Conservation (phyloP, 495 filamentous ascomycete genomes). For the Neurospora pannonica region DNA sequence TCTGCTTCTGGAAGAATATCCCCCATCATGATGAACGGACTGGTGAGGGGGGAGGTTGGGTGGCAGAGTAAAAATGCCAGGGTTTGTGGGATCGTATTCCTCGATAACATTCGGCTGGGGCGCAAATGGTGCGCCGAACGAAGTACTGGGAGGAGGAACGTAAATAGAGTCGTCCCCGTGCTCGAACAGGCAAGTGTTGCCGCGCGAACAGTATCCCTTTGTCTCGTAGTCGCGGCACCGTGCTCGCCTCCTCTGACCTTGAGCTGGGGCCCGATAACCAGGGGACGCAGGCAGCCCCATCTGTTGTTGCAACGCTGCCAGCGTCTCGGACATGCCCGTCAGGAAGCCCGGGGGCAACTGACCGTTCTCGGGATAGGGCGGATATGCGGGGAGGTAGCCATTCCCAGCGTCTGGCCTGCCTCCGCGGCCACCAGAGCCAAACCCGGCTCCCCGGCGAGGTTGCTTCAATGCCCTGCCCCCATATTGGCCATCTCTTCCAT, state of each 20-base stretch:
- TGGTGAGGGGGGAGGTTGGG: slow-evolving; percentile 1
- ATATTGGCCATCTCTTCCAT: slow-evolving; percentile 17
- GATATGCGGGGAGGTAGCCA: neutral
- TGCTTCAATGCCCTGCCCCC: slow-evolving; percentile 58
- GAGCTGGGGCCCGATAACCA: slow-evolving; percentile 38
- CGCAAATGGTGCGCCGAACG: neutral
- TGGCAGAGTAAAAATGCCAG: slow-evolving; percentile 3
- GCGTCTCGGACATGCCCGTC: neutral
- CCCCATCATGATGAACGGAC: neutral
- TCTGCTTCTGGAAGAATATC: slow-evolving; percentile 3
- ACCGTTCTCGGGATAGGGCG: neutral
- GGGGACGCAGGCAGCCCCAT: slow-evolving; percentile 19
- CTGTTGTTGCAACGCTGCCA: slow-evolving; percentile 1
- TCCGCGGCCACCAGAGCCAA: slow-evolving; percentile 43
- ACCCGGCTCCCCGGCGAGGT: slow-evolving; percentile 52
- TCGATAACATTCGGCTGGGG: slow-evolving; percentile 25
- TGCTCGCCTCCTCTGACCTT: slow-evolving; percentile 29
- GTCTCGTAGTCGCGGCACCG: slow-evolving; percentile 82
- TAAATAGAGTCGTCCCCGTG: slow-evolving; percentile 45
- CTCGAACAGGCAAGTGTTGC: slow-evolving; percentile 64
- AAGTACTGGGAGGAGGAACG: neutral
- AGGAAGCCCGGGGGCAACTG: neutral
- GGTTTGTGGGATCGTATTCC: slow-evolving; percentile 81
- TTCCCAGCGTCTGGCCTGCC: slow-evolving; percentile 30
- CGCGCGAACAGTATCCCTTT: slow-evolving; percentile 76